Base-by-base conservation (phyloP, 1,284 basidiomycete genomes). In the Inonotus obliquus region DNA sequence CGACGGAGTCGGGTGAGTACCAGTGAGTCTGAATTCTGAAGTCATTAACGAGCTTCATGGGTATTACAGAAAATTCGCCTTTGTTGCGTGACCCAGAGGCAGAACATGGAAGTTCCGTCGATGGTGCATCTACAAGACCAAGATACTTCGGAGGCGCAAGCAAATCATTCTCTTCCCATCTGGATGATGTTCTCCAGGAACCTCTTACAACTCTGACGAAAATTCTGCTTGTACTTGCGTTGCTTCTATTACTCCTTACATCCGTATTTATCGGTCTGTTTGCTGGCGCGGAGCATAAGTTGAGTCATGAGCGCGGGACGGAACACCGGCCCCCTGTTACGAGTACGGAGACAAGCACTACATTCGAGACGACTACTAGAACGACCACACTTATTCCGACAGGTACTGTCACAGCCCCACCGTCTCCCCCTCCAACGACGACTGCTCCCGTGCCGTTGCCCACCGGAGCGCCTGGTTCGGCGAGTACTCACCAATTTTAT, bases 181-280 rank as follows among this genome's bases (percentile, higher is more conserved):
- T 87, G 53, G 78, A 81, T 35, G 73, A 79, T 11, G 76, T 84
- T 60, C 80, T 83, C 2, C 84, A 90, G 62, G 87, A 92, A 66
- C 87, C 91, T 1, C 81, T 95, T 38, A 93, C 92, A 0, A 81
- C 86, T n/a, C 81, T 97, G 64, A 90, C 94, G 62, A 91, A 93
- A 75, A 78, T 94, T 59, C 84, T 98, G 1, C 83, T 93, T 14
- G 78, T 87, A 14, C 75, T 91, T 53, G 83, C 85, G 0, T 81
- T 98, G 62, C 69, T 92, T 35, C 80, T 98, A 59, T 81, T 98
- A 7, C 79, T 98, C 39, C 78, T 96, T 56, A 85, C 86, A 64
- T 89, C 91, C 21, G 83, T 94, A 23, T 96, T 97, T 74, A 87
- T 96, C 65, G 96, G 96, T 9, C 80, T 99, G 5, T 98, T 96